Evolutionary conservation across 768 basidiomycete species (phyloP).

Genomic region (Saitozyma sp.): DNA sequence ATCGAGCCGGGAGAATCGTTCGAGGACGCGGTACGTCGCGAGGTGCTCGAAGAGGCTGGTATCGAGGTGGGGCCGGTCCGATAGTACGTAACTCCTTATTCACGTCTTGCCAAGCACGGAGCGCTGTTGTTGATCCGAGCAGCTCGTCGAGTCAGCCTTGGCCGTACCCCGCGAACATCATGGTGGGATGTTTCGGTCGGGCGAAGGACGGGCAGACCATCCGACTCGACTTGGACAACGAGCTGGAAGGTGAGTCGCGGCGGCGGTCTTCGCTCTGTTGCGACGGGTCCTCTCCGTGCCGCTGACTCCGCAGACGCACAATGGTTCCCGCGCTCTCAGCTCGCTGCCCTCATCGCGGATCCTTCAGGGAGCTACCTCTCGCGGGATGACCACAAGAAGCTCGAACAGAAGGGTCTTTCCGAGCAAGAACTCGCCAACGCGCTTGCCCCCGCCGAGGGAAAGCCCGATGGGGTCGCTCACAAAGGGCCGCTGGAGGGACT

Average conservation of each 20-base stretch:
- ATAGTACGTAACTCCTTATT: constrained; percentile 56
- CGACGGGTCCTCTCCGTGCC: not conserved
- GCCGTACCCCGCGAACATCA: constrained; percentile 88
- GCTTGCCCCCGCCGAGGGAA: constrained; percentile 50
- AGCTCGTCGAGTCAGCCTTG: constrained; percentile 56
- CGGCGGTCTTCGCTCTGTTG: not conserved
- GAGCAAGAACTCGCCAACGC: constrained; percentile 51
- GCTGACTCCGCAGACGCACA: constrained; percentile 64
- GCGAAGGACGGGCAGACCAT: constrained; percentile 62
- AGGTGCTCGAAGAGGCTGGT: constrained; percentile 95
- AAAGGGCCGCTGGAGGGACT: constrained; percentile 29
- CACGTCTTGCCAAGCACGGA: not conserved
- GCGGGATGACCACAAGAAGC: constrained; percentile 59
- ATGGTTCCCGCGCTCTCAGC: constrained; percentile 79
- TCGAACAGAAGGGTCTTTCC: constrained; percentile 40
- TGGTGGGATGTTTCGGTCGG: constrained; percentile 90
- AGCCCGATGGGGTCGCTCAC: constrained; percentile 25
- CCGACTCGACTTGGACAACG: constrained; percentile 85
- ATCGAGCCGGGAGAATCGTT: constrained; percentile 91
- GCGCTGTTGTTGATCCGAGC: not conserved
- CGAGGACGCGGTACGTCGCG: constrained; percentile 87
- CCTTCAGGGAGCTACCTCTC: constrained; percentile 59
- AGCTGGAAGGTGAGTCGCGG: constrained; percentile 71
- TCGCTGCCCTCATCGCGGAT: constrained; percentile 66
- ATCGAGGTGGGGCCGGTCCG: constrained; percentile 77